Base-by-base conservation (phyloP, 2,329 filamentous ascomycete species). In the Penicillium sp. region DNA sequence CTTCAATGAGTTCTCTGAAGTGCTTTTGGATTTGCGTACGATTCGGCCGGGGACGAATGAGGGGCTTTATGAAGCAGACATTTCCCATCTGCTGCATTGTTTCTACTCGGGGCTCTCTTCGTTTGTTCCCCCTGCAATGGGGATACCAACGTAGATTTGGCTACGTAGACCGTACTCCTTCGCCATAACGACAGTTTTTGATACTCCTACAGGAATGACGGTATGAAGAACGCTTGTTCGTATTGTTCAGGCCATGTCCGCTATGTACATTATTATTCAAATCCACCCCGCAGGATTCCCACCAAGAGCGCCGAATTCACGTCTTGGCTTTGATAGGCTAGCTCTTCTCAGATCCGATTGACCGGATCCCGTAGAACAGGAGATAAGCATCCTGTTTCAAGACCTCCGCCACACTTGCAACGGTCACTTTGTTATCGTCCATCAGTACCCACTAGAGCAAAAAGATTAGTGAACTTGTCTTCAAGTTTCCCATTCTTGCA, bases 361-460 rank as follows among this genome's bases (percentile, higher is more conserved):
- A 71, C 23, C 75, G 72, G 50, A 80, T 67, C 21, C 72, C 76
- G 60, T 98, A 98, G 73, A 97, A 96, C 53, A 98, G 79, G 56
- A 98, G 80, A 74, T 97, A 98, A 0, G 93, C 92, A 72, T 96
- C 88, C 14, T 91, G 91, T 29, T 84, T 85, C 43, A 98, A 81
- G 3, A 98, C 93, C 58, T 97, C 91, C 5, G 89, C 90, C 70
- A 95, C 89, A 47, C 86, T 86, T 2, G 91, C 93, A 55, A 93
- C 72, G 60, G 93, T 91, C 25, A 98, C 93, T 72, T 92, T 92
- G 72, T 95, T 93, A 71, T 98, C 93, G 69, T 98, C 96, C 76
- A 97, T 97, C 54, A 91, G 87, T 74, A 96, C 96, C 93, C 93
- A 98, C 83, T 96, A 64, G 16, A 60, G n/a, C 8, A n/a, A 71